Evolutionary conservation across 192 early-diverging fungal genomes (phyloP).

Genomic region (Spinellus fusiger): DNA sequence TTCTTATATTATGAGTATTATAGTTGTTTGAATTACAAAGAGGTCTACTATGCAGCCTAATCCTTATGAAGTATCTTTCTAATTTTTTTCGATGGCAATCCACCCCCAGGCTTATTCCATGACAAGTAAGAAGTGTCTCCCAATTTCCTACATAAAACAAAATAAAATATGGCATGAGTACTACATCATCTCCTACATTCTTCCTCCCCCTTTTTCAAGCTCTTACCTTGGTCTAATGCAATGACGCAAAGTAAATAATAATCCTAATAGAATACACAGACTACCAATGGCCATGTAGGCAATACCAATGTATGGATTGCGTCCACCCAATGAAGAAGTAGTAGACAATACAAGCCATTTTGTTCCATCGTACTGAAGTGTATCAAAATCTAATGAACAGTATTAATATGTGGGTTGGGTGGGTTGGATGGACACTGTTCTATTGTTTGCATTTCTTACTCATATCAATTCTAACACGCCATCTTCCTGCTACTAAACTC

Average conservation of each 20-base stretch:
- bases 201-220: neutral
- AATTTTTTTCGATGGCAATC: constrained; percentile 8
- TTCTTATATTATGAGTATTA: no score
- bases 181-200: neutral
- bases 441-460: constrained; percentile 40
- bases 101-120: constrained; percentile 74
- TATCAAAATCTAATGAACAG: constrained; percentile 65
- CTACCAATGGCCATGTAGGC: constrained; percentile 92
- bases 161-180: no score
- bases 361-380: constrained; percentile 77
- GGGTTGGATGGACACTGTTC: neutral
- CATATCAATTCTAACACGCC: constrained; percentile 60
- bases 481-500: constrained; percentile 59
- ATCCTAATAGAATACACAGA: constrained; percentile 79
- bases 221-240: constrained; percentile 79
- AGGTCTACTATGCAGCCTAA: no score
- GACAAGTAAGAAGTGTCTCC: constrained; percentile 92
- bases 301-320: constrained; percentile 89
- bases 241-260: constrained; percentile 82
- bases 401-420: neutral
- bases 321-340: constrained; percentile 87
- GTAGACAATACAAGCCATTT: constrained; percentile 94
- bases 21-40: no score
- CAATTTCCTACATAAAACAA: constrained; percentile 52
- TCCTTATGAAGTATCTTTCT: no score